Evolutionary conservation across 768 basidiomycete genomes (phyloP).

Genomic region (Xerocomus potaroensis): DNA sequence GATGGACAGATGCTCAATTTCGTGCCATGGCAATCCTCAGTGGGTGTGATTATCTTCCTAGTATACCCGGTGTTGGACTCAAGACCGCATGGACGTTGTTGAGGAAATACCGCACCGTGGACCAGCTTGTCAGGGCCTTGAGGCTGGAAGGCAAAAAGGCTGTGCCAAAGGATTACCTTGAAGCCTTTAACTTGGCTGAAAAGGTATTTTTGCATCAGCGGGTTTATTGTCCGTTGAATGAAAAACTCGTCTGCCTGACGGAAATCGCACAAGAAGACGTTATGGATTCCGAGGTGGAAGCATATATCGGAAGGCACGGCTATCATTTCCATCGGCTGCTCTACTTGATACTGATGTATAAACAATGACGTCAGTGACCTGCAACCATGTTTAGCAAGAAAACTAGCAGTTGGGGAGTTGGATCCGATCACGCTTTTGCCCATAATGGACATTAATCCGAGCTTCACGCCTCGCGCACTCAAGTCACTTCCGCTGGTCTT

Average conservation of each 20-base stretch:
- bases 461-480: slow-evolving; percentile 50
- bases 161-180: slow-evolving; percentile 73
- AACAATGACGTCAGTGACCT: slow-evolving; percentile 47
- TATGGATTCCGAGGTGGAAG: slow-evolving; percentile 60
- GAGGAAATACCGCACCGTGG: slow-evolving; percentile 80
- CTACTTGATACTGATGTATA: slow-evolving; percentile 3
- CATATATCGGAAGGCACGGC: slow-evolving; percentile 64
- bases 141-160: slow-evolving; percentile 78
- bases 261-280: slow-evolving; percentile 48
- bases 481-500: slow-evolving; percentile 39
- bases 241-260: slow-evolving; percentile 67
- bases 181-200: slow-evolving; percentile 77
- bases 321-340: slow-evolving; percentile 1
- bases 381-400: slow-evolving; percentile 57
- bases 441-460: slow-evolving; percentile 77
- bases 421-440: slow-evolving; percentile 66
- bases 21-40: slow-evolving; percentile 90
- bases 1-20: slow-evolving; percentile 93
- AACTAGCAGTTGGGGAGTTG: slow-evolving; percentile 61
- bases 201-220: slow-evolving; percentile 91
- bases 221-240: slow-evolving; percentile 73
- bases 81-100: slow-evolving; percentile 88
- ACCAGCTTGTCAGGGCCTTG: slow-evolving; percentile 74
- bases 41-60: slow-evolving; percentile 90
- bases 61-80: slow-evolving; percentile 86